Evolutionary conservation across 495 filamentous ascomycete genomes (phyloP).

Genomic region (Sordaria brevicollis): DNA sequence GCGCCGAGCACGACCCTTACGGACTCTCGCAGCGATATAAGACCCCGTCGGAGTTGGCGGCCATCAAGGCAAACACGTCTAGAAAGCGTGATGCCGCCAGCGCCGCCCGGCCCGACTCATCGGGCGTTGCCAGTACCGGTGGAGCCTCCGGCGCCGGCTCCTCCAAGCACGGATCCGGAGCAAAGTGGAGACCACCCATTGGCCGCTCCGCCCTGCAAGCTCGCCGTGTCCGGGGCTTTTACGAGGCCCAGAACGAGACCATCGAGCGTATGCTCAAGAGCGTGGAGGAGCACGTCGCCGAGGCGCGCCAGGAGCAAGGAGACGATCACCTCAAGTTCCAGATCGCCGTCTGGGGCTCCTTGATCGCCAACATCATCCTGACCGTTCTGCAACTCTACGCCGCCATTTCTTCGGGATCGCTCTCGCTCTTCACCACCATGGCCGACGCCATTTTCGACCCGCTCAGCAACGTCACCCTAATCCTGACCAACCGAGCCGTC

Average conservation of each 20-base stretch:
- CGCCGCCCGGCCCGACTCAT: conserved; percentile 3
- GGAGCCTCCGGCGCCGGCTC: background rate
- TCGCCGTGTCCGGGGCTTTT: conserved; percentile 71
- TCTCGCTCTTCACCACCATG: conserved; percentile 97
- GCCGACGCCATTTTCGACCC: conserved; percentile 96
- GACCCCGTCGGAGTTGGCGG: conserved; percentile 61
- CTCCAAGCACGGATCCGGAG: background rate
- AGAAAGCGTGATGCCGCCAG: conserved; percentile 55
- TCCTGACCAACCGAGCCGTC: conserved; percentile 81
- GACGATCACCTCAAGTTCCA: conserved; percentile 76
- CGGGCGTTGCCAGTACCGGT: conserved; percentile 24
- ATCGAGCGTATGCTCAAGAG: conserved; percentile 87
- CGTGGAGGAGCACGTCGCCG: conserved; percentile 78
- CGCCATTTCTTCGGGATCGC: conserved; percentile 71
- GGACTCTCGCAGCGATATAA: conserved; percentile 72
- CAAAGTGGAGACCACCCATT: conserved; percentile 13
- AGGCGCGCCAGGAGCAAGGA: conserved; percentile 66
- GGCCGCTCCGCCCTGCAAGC: conserved; percentile 35
- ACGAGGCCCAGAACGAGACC: conserved; percentile 83
- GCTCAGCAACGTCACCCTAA: conserved; percentile 77
- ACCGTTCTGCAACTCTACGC: conserved; percentile 79
- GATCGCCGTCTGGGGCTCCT: conserved; percentile 86
- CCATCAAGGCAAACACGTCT: conserved; percentile 73
- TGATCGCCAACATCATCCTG: conserved; percentile 73
- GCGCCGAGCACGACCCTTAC: conserved; percentile 64